Evolutionary conservation across 2,329 filamentous ascomycete species (phyloP).

Genomic region (Pochonia chlamydosporia): DNA sequence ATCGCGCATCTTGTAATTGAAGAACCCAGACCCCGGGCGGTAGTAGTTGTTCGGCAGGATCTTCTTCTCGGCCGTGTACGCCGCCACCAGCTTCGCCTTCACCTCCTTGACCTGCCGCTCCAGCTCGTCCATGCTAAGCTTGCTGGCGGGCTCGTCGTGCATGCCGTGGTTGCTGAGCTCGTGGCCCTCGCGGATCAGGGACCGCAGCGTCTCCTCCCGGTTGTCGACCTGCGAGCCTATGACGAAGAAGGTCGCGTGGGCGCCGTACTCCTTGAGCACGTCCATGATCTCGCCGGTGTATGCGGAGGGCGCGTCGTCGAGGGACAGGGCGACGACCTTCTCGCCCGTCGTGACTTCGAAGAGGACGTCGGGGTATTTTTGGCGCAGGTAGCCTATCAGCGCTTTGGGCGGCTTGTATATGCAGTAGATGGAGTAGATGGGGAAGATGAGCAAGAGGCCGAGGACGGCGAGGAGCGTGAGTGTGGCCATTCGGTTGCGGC

Average conservation of each 20-base stretch:
- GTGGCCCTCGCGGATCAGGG: conserved; percentile 56
- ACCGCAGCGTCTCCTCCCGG: conserved; percentile 46
- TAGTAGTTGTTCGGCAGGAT: conserved; percentile 60
- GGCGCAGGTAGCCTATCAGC: conserved; percentile 65
- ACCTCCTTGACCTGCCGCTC: conserved; percentile 59
- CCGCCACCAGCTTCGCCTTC: conserved; percentile 50
- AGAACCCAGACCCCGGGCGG: conserved; percentile 79
- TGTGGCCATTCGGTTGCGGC: conserved; percentile 53
- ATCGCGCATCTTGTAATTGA: conserved; percentile 63
- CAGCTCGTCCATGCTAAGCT: conserved; percentile 54
- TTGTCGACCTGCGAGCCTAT: conserved; percentile 71
- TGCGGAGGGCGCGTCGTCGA: conserved; percentile 77
- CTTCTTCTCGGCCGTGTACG: conserved; percentile 44
- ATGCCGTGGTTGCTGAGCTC: conserved; percentile 86
- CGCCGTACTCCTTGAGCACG: conserved; percentile 59
- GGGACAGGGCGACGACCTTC: conserved; percentile 73
- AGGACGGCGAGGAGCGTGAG: conserved; percentile 36
- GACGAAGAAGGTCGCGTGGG: conserved; percentile 80
- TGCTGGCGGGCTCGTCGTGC: conserved; percentile 71
- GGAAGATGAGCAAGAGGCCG: conserved; percentile 28
- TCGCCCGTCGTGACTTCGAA: conserved; percentile 58
- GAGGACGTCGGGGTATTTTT: conserved; percentile 71
- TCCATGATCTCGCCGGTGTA: conserved; percentile 66
- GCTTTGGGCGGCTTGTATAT: conserved; percentile 76
- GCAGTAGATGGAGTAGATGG: conserved; percentile 50